A percentile compares a stretch with the other conserved stretches of the same genome.
Conservation (phyloP, 2,329 filamentous ascomycete species). For the Diaporthe humulicola region DNA sequence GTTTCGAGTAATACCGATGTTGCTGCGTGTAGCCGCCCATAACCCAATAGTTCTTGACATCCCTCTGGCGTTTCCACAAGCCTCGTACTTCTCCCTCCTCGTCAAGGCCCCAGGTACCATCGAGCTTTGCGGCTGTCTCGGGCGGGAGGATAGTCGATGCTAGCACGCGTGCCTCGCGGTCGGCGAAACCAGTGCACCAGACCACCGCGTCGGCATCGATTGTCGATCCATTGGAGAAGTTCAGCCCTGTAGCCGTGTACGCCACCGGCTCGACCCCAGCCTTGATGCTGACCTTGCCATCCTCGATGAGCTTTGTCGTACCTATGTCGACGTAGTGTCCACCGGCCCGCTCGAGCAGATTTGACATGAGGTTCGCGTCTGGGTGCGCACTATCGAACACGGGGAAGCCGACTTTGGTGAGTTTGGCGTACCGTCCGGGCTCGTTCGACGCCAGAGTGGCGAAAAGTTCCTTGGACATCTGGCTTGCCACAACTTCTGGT, state of each 20-base stretch:
- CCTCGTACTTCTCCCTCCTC: neutral
- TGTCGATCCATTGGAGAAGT: constrained; percentile 50
- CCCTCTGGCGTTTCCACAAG: neutral
- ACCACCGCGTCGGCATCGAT: constrained; percentile 51
- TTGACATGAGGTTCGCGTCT: constrained; percentile 44
- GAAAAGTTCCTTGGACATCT: neutral
- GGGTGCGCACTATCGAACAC: constrained; percentile 50
- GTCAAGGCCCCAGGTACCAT: neutral
- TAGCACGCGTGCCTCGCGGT: neutral
- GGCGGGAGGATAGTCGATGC: neutral
- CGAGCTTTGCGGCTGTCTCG: neutral
- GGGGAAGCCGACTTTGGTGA: constrained; percentile 52
- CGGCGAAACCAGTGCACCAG: neutral
- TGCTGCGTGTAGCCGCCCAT: constrained; percentile 4
- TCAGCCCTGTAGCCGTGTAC: constrained; percentile 49
- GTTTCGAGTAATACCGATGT: neutral
- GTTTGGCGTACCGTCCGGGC: constrained; percentile 49
- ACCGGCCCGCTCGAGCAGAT: constrained; percentile 51
- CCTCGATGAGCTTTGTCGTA: constrained; percentile 48
- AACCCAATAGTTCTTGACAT: neutral
- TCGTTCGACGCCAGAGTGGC: constrained; percentile 45
- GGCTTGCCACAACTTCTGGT: neutral
- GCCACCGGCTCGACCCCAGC: constrained; percentile 47
- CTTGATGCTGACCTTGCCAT: constrained; percentile 49
- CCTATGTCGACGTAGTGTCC: constrained; percentile 56